phyloP scores from a whole-genome alignment of 106 monocot genomes.

The Hemerocallis citrina region DNA sequence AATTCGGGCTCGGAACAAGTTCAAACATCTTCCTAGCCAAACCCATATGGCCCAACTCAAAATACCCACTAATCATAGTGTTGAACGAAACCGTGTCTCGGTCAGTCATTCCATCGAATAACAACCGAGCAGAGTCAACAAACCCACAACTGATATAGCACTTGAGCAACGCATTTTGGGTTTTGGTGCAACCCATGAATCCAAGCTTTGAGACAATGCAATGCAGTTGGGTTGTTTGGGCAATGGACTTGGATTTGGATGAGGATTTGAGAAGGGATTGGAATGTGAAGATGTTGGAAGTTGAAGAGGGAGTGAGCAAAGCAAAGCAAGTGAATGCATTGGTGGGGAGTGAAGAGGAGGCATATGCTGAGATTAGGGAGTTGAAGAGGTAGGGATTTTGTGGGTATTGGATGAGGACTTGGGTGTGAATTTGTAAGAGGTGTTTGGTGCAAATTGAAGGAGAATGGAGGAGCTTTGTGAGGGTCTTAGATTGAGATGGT shows the following conservation, averaged over 20 bases:
- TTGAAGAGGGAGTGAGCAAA: background rate
- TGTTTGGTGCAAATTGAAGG: conserved; percentile 1
- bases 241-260: conserved; percentile 10
- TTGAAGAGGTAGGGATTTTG: conserved; percentile 4
- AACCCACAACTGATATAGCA: conserved; percentile 10
- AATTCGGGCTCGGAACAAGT: no score
- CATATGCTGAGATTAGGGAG: conserved; percentile 18
- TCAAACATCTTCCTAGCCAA: conserved; percentile 3
- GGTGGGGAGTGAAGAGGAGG: conserved; percentile 9
- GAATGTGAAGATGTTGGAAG: conserved; percentile 7
- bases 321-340: conserved; percentile 13
- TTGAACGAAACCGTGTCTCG: conserved; percentile 18
- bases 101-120: conserved; percentile 18
- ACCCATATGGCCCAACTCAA: conserved; percentile 1
- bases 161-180: conserved; percentile 15
- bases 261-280: conserved; percentile 24
- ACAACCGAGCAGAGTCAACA: background rate
- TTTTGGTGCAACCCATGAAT: background rate
- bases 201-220: conserved; percentile 15
- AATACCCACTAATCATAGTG: conserved; percentile 23
- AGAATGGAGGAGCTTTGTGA: conserved; percentile 7
- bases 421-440: conserved; percentile 5
- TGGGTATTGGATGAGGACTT: background rate
- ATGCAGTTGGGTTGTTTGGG: conserved; percentile 17
- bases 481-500: background rate